These are phyloP conservation scores for Trypanosoma mega DNA, from an alignment of 208 protist species.

Conservation along the genomic window DNA sequence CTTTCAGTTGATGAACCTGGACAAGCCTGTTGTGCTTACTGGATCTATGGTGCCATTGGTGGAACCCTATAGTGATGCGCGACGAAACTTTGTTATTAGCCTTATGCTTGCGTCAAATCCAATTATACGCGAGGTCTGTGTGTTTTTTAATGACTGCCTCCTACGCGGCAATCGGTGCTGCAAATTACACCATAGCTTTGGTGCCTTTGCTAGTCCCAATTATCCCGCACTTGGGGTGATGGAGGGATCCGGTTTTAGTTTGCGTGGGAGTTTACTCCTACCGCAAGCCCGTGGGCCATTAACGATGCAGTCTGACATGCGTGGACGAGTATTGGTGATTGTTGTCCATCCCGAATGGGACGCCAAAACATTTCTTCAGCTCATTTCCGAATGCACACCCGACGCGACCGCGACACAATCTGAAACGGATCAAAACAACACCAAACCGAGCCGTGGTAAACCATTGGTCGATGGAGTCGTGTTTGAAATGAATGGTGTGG, in stretches of 20 bases:
- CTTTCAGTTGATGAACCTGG: conserved; percentile 96
- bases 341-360: conserved; percentile 49
- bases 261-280: conserved; percentile 46
- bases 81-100: conserved; percentile 77
- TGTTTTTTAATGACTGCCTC: conserved; percentile 95
- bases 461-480: conserved; percentile 51
- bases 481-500: conserved; percentile 53
- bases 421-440: neutral
- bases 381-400: conserved; percentile 23
- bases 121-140: conserved; percentile 91
- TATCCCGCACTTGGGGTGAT: conserved; percentile 87
- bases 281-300: conserved; percentile 52
- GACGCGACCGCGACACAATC: neutral
- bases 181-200: conserved; percentile 85
- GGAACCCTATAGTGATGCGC: conserved; percentile 88
- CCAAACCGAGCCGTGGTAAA: neutral
- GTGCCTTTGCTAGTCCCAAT: conserved; percentile 90
- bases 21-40: conserved; percentile 96
- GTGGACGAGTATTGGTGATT: conserved; percentile 44
- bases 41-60: conserved; percentile 93
- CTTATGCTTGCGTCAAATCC: conserved; percentile 85
- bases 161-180: conserved; percentile 91
- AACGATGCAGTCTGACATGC: conserved; percentile 48
- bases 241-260: conserved; percentile 63
- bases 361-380: conserved; percentile 33